Base-by-base conservation (phyloP, 306 rosid species). In the Arachis hypogaea region DNA sequence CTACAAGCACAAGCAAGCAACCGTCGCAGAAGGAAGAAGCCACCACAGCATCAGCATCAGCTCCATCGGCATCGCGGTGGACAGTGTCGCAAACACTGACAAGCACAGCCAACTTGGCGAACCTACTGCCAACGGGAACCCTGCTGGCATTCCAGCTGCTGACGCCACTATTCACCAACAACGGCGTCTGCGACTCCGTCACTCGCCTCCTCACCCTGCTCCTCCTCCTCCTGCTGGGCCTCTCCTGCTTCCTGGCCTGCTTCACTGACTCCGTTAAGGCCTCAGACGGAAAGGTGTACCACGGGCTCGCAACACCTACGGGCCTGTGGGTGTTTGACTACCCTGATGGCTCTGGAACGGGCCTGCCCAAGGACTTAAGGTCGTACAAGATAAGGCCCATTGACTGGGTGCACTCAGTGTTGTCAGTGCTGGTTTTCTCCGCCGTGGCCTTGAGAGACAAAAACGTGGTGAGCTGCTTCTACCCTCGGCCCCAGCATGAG, bases 51-150 rank as follows among this genome's bases (percentile, higher is more conserved):
- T 45, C 11, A 4, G 46, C 11, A 41, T 6, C 9, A 2, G 9
- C 51, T 8, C 11, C 51, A 9, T 10, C 51, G 8, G 12, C 51
- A 2, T 2, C 80, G 0, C 85, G 80, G 46, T 68, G 87, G 0
- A 86, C 86, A 7, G 54, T 89, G 29, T 79, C 93, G 0, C 87
- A 78, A 33, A 71, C 82, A 11, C 58, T 91, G 3, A 71, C 84
- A 0, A 29, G 83, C 83, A 84, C 97, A 0, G 93, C 95, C 66
- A 85, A 84, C 79, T 70, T 91, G 40, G 92, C 95, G 2, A 91
- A 91, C 63, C 88, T 87, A 4, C 92, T 91, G 18, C 97, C 97
- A 0, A 87, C 95, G 0, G 97, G 97, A 0, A 89, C 93, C 33
- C 92, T 91, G 36, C 61, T 89, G 0, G 91, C 89, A 3, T 87